Base-by-base conservation (phyloP, 805 yeast species). In the Spathaspora hagerdaliae region DNA sequence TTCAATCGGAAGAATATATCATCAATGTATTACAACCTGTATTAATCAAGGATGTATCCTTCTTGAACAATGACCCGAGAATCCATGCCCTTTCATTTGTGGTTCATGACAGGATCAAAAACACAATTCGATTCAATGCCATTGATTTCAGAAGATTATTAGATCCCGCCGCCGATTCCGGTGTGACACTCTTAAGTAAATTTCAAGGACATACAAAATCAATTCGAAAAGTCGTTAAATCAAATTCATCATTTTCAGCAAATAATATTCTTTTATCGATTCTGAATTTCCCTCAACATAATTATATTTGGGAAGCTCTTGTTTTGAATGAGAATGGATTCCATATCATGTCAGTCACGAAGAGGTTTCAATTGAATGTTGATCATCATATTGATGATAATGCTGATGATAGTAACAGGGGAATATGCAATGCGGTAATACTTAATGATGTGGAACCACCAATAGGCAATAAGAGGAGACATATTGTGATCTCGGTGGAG, bases 141-240 rank as follows among this genome's bases (percentile, higher is more conserved):
- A 44, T 67, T 9, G 45, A 51, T 26, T 53, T 61, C 31, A 19
- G 42, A 6, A 33, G 41, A 6, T 11, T 54, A 0, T 11, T 43
- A 5, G 31, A 26, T 24, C 41, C 52, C 2, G 31, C 39, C 12
- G 11, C 35, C n/a, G 36, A 40, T 2, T 36, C 52, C 10, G 58
- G 56, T 1, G 45, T 59, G 4, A 43, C 39, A 9, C 53, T 71
- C 15, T 35, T 56, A 2, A 56, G 82, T 50, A 82, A 85, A 52
- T 78, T 84, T 44, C 88, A 95, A 1, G 98, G 98, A 1, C 97
- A 90, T 58, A 77, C 81, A 45, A 90, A 90, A 58, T 87, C 96
- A 0, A 82, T 91, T 19, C 80, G 78, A 52, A 75, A 73, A 41
- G 61, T 91, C 3, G 67, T 79, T 13, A 79, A 90, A 54, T 85